These are phyloP conservation scores for Cruciata laevipes DNA, from an alignment of 257 asterid species.

Conservation along the genomic window DNA sequence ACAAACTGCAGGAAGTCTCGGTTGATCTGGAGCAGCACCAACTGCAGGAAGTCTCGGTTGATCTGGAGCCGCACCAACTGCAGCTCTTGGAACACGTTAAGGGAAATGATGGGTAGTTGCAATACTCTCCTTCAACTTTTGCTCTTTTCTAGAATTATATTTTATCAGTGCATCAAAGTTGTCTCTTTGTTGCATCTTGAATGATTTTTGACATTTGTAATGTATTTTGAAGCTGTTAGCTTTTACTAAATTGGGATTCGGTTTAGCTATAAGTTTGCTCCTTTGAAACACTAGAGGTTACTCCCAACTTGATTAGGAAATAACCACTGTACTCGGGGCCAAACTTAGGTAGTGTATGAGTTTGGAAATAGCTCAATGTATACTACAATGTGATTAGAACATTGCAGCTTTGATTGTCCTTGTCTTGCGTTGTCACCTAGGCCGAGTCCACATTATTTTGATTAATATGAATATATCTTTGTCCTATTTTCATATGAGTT, in stretches of 20 bases:
- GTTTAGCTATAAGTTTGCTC: neutral
- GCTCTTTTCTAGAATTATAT: neutral
- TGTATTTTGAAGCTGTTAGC: neutral
- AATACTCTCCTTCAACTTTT: neutral
- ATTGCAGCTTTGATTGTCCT: neutral
- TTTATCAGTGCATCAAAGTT: neutral
- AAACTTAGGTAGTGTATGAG: neutral
- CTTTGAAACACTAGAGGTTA: neutral
- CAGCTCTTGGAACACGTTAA: slow-evolving; percentile 80
- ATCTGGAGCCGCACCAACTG: slow-evolving; percentile 65
- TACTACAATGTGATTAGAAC: neutral
- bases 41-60: slow-evolving; percentile 65
- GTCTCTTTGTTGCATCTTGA: neutral
- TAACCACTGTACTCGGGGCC: neutral
- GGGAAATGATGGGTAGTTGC: slow-evolving; percentile 61
- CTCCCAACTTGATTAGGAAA: neutral
- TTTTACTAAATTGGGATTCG: neutral
- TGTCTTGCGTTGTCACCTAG: neutral
- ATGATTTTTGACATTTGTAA: neutral
- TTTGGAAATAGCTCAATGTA: neutral
- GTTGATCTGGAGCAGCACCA: slow-evolving; percentile 81
- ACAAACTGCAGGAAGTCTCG: slow-evolving; percentile 82
- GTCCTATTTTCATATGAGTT: neutral
- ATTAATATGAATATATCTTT: too few species aligned
- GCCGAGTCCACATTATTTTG: neutral